Conservation (phyloP, 164 flowering plant species). For the Euptelea pleiosperma region DNA sequence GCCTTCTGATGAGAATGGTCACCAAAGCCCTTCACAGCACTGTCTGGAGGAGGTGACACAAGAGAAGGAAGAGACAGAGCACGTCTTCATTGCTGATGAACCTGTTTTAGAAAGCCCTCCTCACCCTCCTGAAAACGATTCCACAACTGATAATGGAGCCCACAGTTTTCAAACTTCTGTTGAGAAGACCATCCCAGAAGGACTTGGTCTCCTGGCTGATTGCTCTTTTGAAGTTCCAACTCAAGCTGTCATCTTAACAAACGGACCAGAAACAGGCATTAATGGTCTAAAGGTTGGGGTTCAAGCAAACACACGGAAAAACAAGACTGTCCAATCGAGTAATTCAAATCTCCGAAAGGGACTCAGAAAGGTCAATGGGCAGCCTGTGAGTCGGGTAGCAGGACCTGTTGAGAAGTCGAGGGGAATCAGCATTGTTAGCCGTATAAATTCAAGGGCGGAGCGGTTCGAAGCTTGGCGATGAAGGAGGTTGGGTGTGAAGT, state of each 20-base stretch:
- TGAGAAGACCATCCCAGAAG: constrained; percentile 19
- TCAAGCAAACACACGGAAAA: constrained; percentile 16
- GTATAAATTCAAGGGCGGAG: constrained; percentile 43
- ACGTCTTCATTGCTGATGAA: constrained; percentile 20
- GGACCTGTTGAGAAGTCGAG: constrained; percentile 31
- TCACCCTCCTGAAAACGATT: constrained; percentile 16
- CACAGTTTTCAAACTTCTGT: constrained; percentile 14
- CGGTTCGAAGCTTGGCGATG: constrained; percentile 65
- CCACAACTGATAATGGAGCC: constrained; percentile 14
- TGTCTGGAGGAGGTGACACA: constrained; percentile 22
- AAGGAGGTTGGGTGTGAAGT: constrained; percentile 1
- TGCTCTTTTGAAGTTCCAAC: constrained; percentile 17
- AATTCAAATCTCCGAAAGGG: constrained; percentile 24
- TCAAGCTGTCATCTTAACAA: constrained; percentile 11
- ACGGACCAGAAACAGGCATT: constrained; percentile 2
- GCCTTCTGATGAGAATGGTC: constrained; percentile 48
- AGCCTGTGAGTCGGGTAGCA: constrained; percentile 14
- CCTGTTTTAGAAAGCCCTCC: constrained; percentile 24
- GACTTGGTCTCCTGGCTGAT: constrained; percentile 11
- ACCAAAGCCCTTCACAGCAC: constrained; percentile 41
- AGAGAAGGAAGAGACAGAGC: constrained; percentile 32
- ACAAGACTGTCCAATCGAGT: constrained; percentile 26
- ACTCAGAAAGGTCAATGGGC: constrained; percentile 16
- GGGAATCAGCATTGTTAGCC: constrained; percentile 45
- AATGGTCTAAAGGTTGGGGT: constrained; percentile 3